phyloP scores from a whole-genome alignment of 352 stramenopile species.

The Phytophthora gonapodyides region DNA sequence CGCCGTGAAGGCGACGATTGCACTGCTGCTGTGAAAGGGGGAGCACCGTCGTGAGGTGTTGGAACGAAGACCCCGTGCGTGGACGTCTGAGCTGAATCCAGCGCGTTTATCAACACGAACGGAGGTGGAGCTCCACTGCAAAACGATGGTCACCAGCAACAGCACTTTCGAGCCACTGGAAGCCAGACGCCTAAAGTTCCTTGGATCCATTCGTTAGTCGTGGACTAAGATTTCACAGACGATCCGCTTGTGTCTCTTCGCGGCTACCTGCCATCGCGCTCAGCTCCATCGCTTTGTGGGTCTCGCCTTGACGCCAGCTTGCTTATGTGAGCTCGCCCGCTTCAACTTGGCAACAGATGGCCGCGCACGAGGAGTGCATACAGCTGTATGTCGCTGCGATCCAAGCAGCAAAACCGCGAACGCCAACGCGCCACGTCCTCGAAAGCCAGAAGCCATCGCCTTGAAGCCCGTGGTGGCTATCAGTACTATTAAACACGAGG shows the following conservation, averaged over 20 bases:
- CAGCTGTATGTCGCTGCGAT: constrained; percentile 17
- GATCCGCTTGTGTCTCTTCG: constrained; percentile 8
- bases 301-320: background rate
- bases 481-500: no score
- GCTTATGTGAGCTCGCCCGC: constrained; percentile 7
- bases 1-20: no score
- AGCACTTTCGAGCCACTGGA: no score
- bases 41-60: no score
- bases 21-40: no score
- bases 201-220: constrained; percentile 21
- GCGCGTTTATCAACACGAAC: no score
- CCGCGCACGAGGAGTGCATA: background rate
- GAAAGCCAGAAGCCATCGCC: constrained; percentile 11
- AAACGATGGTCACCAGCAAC: no score
- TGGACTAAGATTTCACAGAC: constrained; percentile 25
- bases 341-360: constrained; percentile 35
- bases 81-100: no score
- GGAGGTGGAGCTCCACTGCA: no score
- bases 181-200: constrained; percentile 3
- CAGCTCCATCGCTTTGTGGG: no score
- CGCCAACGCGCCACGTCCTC: background rate
- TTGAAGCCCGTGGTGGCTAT: background rate
- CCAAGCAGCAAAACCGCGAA: constrained; percentile 16
- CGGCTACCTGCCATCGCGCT: background rate
- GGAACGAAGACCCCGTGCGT: no score